Conservation (phyloP, 2,329 filamentous ascomycete species). For the Paraphaeosphaeria minitans region DNA sequence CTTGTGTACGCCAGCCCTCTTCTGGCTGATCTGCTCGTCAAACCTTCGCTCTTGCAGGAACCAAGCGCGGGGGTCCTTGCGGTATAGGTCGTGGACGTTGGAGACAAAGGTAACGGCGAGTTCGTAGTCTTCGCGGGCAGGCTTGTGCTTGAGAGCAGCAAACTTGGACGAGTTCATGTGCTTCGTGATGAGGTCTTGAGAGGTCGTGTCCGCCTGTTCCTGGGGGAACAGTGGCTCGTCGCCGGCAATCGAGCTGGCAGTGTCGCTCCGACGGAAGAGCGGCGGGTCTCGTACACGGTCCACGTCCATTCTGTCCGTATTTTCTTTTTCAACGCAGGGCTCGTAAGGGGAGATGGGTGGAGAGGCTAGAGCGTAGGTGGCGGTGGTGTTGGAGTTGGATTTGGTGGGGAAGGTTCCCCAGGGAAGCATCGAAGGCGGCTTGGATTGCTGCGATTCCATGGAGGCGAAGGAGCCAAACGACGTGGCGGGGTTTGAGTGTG, state of each 20-base stretch:
- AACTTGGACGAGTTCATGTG: conserved; percentile 44
- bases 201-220: conserved; percentile 30
- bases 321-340: conserved; percentile 43
- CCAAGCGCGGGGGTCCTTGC: conserved; percentile 50
- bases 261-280: conserved; percentile 39
- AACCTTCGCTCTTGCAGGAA: conserved; percentile 55
- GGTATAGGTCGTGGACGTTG: conserved; percentile 37
- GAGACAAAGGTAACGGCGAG: conserved; percentile 40
- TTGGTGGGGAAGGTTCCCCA: conserved; percentile 22
- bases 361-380: conserved; percentile 35
- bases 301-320: conserved; percentile 37
- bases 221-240: conserved; percentile 45
- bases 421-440: conserved; percentile 28
- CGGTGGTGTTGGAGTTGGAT: conserved; percentile 31
- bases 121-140: conserved; percentile 46
- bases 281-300: conserved; percentile 42
- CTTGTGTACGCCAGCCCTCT: conserved; percentile 47
- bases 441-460: conserved; percentile 18
- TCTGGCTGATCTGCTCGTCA: conserved; percentile 54
- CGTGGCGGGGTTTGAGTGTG: conserved; percentile 26
- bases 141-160: conserved; percentile 36
- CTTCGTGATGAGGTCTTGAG: conserved; percentile 35
- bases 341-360: conserved; percentile 49
- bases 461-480: conserved; percentile 37
- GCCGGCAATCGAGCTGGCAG: conserved; percentile 32